Percentiles rank a stretch among this genome's conserved stretches.
These are phyloP conservation scores for Vaccinium vitisidaea DNA, from an alignment of 148 eudicot genomes.

Conservation along the genomic window DNA sequence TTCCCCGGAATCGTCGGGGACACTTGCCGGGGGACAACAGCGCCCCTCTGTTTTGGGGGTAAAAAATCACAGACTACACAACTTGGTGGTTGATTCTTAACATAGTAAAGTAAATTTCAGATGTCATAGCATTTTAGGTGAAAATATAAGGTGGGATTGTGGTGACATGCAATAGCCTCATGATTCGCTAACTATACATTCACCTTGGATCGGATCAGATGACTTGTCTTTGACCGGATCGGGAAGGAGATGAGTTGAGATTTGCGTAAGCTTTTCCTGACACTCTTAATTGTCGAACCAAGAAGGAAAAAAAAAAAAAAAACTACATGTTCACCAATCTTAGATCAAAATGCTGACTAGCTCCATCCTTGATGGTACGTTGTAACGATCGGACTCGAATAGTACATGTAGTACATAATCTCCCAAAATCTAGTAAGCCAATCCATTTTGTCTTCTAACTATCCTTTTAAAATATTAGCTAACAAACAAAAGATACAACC, in stretches of 20 bases:
- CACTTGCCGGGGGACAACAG: no score
- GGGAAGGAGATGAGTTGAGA: no score
- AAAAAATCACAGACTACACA: background rate
- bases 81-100: background rate
- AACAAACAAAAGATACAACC: background rate
- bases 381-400: background rate
- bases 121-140: background rate
- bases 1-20: no score
- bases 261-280: no score
- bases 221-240: no score
- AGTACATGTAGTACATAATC: background rate
- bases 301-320: no score
- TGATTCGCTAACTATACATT: background rate
- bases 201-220: no score
- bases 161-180: background rate
- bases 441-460: background rate
- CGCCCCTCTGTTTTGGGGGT: no score
- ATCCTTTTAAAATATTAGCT: background rate
- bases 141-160: background rate
- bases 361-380: background rate
- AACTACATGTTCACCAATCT: background rate
- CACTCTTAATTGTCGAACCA: no score
- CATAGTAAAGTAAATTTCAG: background rate
- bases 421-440: background rate
- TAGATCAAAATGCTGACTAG: background rate